Evolutionary conservation across 106 monocot genomes (phyloP), one percentile per base, ranked within the genome.

Genomic region (Triglochin maritima): DNA sequence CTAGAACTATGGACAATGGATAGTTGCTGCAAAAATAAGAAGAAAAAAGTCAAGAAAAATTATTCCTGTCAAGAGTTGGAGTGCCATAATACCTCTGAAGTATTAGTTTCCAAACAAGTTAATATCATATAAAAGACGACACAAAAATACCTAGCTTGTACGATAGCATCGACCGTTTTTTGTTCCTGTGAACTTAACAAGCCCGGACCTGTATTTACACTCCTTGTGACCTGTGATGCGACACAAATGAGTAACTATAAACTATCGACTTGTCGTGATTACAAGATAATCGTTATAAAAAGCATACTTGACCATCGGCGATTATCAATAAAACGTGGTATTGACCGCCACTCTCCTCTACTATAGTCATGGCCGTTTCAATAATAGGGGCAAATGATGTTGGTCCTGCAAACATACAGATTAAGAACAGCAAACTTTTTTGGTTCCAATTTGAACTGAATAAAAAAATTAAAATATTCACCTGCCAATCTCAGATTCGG

Each of bases 351-450:
- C 81, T 74, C 61, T 65, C 74, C 61, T 90, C 89, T 58, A 81
- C 89, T 70, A 90, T 86, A 52, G 86, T 81, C 59, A 86, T 83
- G 17, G 89, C 89, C 46, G 81, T 79, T 71, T 90, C 89, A 79
- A 90, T 86, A 49, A 90, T 86, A 15, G 89, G 89, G n/a, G 89
- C 89, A 79, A 90, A 90, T 8, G 89, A 90, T 63, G 89, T 90
- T 60, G 89, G 89, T 15, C 89, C 89, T 90, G 76, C 8, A 50
- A 16, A 16, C 29, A 62, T 9, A 10, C 14, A 6, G 7, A 5
- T 17, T 59, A 59, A 14, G 29, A 59, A 59, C 2, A 59, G 9
- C 14, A 17, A 59, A 6, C 41, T 14, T 29, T 29, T 17, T 17
- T 59, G 4, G 4, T 41, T 1, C 2, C 15, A 47, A 59, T 15